These are phyloP conservation scores for Sherardia arvensis DNA, from an alignment of 257 asterid species.

Conservation along the genomic window DNA sequence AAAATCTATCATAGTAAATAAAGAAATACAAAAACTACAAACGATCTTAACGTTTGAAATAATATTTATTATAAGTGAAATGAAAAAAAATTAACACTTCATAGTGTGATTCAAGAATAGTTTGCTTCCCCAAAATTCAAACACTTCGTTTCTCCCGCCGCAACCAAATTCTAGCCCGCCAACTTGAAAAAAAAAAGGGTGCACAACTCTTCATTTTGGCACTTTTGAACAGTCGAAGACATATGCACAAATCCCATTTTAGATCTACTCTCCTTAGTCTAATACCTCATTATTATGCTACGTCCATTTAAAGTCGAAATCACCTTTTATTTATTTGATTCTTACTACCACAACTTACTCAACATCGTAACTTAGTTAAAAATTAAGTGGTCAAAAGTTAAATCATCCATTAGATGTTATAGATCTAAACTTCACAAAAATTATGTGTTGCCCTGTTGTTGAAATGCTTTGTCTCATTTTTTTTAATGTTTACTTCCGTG, in stretches of 20 bases:
- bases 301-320: conserved; percentile 5
- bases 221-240: conserved; percentile 1
- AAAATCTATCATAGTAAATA: too few relatives aligned
- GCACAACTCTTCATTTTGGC: not conserved
- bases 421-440: not conserved
- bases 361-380: not conserved
- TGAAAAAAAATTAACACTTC: too few relatives aligned
- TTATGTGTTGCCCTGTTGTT: too few relatives aligned
- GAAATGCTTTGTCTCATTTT: too few relatives aligned
- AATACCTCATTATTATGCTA: not conserved
- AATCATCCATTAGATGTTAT: not conserved
- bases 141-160: not conserved
- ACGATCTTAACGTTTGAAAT: too few relatives aligned
- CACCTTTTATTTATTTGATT: not conserved
- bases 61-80: too few relatives aligned
- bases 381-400: conserved; percentile 1
- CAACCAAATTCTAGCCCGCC: conserved; percentile 12
- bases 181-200: not conserved
- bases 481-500: not conserved
- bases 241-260: conserved; percentile 3
- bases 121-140: not conserved
- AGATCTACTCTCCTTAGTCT: conserved; percentile 2
- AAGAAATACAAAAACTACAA: too few relatives aligned
- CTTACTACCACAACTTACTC: not conserved
- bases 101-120: too few relatives aligned